phyloP scores from a whole-genome alignment of 169 alveolate species.

The Plasmodium ovale region DNA sequence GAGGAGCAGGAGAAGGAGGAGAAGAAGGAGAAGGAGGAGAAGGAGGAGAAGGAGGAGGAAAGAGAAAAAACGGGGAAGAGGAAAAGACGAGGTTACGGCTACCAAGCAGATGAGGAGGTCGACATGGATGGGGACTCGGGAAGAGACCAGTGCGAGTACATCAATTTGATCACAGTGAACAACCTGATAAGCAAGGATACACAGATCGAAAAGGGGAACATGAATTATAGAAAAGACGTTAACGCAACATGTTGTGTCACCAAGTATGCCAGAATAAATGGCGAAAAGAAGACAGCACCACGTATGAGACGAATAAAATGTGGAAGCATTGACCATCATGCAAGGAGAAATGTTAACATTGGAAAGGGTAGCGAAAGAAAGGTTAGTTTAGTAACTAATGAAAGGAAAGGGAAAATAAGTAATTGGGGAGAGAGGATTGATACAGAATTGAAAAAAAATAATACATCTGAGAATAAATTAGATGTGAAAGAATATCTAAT shows the following conservation, averaged over 20 bases:
- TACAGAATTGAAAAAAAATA: neutral
- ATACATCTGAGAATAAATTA: too few species aligned
- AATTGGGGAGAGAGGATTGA: neutral
- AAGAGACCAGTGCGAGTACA: too few species aligned
- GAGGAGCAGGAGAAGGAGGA: neutral
- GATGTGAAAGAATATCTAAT: constrained; percentile 37
- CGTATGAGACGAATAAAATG: too few species aligned
- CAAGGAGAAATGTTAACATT: too few species aligned
- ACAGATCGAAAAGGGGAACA: neutral
- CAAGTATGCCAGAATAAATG: neutral
- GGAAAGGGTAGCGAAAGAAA: too few species aligned
- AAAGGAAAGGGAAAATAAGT: neutral
- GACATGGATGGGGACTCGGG: neutral
- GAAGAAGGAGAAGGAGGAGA: neutral
- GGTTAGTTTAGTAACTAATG: neutral
- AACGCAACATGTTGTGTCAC: neutral
- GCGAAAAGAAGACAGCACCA: too few species aligned
- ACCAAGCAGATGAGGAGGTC: neutral
- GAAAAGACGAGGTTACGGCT: neutral
- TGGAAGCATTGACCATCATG: too few species aligned
- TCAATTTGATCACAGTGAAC: too few species aligned
- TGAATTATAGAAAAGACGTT: neutral
- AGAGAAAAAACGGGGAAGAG: neutral
- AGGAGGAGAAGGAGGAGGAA: neutral
- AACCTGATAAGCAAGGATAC: too few species aligned